These are phyloP conservation scores for Xylariaceae sp. DNA, from an alignment of 2,329 filamentous ascomycete species.

Conservation along the genomic window DNA sequence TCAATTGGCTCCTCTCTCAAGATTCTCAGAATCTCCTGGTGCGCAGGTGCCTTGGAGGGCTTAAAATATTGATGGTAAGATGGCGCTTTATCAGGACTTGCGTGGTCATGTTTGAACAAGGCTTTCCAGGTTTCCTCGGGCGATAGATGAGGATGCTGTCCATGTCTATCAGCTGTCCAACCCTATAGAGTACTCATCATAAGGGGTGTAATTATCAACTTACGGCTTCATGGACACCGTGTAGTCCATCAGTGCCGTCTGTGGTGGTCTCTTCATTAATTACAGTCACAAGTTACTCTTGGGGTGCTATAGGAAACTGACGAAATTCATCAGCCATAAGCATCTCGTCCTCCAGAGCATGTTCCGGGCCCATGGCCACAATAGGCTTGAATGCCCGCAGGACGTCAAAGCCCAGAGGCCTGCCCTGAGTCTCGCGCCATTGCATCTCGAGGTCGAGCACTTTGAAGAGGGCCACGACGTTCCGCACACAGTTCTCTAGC, in stretches of 20 bases:
- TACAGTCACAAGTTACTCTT: background rate
- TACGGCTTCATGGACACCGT: slow-evolving; percentile 62
- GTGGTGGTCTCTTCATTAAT: slow-evolving; percentile 12
- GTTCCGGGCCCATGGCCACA: slow-evolving; percentile 79
- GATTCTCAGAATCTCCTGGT: slow-evolving; percentile 84
- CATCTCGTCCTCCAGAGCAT: slow-evolving; percentile 76
- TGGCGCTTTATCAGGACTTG: slow-evolving; percentile 33
- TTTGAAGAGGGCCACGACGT: slow-evolving; percentile 85
- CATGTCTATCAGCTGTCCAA: slow-evolving; percentile 5
- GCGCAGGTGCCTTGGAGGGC: slow-evolving; percentile 65
- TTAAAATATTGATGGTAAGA: slow-evolving; percentile 60
- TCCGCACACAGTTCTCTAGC: slow-evolving; percentile 78
- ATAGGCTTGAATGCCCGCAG: slow-evolving; percentile 71
- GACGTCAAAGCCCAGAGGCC: slow-evolving; percentile 63
- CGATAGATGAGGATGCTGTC: slow-evolving; percentile 64
- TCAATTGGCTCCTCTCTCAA: slow-evolving; percentile 74
- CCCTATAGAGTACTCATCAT: background rate
- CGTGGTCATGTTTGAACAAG: slow-evolving; percentile 50
- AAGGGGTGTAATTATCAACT: slow-evolving; percentile 17
- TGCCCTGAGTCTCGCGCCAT: slow-evolving; percentile 69
- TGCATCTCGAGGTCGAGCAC: slow-evolving; percentile 82
- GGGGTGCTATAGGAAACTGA: slow-evolving; percentile 38
- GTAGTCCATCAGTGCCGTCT: slow-evolving; percentile 74
- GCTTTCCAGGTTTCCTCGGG: slow-evolving; percentile 69
- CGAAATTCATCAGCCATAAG: slow-evolving; percentile 84